Percentiles rank a stretch among this genome's conserved stretches.
Conservation (phyloP, 1,139 yeast species). For the Sugiyamaella novakii region DNA sequence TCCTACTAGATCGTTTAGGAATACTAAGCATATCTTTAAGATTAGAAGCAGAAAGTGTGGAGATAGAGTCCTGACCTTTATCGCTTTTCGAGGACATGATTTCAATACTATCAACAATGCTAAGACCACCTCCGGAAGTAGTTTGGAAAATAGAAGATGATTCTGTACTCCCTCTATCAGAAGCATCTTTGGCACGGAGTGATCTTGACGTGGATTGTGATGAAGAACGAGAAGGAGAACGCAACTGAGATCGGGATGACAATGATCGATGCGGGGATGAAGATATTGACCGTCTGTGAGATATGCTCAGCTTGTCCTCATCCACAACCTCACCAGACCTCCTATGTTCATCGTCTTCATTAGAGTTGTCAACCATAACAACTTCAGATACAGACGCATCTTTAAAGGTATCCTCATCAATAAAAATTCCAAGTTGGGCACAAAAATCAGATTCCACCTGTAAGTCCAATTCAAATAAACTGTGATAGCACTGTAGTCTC, state of each 20-base stretch:
- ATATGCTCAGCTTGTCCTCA: neutral
- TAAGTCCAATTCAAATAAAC: conserved; percentile 44
- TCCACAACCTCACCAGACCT: neutral
- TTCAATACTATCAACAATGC: conserved; percentile 3
- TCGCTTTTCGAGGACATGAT: neutral
- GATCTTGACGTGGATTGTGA: neutral
- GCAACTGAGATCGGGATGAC: neutral
- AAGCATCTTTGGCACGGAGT: neutral
- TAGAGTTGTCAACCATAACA: neutral
- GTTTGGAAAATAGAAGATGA: conserved; percentile 2
- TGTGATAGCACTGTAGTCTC: conserved; percentile 47
- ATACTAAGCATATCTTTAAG: conserved; percentile 1
- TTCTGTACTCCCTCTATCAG: neutral
- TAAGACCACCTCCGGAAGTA: neutral
- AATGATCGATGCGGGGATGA: neutral
- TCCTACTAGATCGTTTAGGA: conserved; percentile 10
- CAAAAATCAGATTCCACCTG: conserved; percentile 24
- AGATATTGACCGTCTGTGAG: too few species aligned
- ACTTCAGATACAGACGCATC: neutral
- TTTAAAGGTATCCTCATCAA: neutral
- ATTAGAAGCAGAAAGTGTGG: neutral
- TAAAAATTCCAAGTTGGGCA: conserved; percentile 6
- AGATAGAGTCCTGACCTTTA: neutral
- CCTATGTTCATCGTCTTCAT: neutral
- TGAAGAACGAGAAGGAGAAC: neutral